These are phyloP conservation scores for Metschnikowia lunata DNA, from an alignment of 805 yeast genomes.

Conservation along the genomic window DNA sequence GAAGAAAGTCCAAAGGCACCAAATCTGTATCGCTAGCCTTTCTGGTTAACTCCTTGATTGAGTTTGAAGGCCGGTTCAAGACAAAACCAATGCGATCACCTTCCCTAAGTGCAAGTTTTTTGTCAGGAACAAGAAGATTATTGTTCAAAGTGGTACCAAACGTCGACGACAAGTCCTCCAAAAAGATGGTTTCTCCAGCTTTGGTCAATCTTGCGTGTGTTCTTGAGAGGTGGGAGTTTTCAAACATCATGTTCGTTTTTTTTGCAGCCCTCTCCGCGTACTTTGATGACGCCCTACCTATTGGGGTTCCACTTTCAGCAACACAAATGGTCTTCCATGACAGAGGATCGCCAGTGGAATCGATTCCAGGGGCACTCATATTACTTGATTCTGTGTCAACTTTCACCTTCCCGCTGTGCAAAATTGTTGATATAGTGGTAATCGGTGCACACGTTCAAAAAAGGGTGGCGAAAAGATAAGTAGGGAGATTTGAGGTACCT, in stretches of 20 bases:
- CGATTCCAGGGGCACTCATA: neutral
- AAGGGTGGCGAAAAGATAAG: neutral
- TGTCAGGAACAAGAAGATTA: constrained; percentile 21
- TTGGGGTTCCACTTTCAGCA: constrained; percentile 4
- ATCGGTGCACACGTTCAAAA: neutral
- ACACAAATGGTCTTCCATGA: constrained; percentile 8
- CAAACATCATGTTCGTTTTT: constrained; percentile 29
- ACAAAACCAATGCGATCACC: constrained; percentile 35
- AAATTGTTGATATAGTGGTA: neutral
- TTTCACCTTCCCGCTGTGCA: neutral
- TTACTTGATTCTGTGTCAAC: too few relatives aligned
- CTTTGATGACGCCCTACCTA: constrained; percentile 30
- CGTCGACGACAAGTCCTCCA: constrained; percentile 32
- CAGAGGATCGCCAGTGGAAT: constrained; percentile 5
- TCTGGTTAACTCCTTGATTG: constrained; percentile 3
- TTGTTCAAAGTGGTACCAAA: constrained; percentile 37
- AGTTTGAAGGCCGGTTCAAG: constrained; percentile 26
- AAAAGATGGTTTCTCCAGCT: constrained; percentile 17
- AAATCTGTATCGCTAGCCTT: constrained; percentile 1
- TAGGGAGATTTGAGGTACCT: neutral
- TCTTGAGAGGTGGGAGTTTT: constrained; percentile 36
- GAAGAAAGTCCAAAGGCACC: constrained; percentile 7
- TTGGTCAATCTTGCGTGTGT: constrained; percentile 29
- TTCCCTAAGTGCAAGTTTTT: constrained; percentile 5
- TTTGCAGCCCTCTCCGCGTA: constrained; percentile 24